Evolutionary conservation across 805 yeast species (phyloP).

Genomic region (Candida tibetensis): DNA sequence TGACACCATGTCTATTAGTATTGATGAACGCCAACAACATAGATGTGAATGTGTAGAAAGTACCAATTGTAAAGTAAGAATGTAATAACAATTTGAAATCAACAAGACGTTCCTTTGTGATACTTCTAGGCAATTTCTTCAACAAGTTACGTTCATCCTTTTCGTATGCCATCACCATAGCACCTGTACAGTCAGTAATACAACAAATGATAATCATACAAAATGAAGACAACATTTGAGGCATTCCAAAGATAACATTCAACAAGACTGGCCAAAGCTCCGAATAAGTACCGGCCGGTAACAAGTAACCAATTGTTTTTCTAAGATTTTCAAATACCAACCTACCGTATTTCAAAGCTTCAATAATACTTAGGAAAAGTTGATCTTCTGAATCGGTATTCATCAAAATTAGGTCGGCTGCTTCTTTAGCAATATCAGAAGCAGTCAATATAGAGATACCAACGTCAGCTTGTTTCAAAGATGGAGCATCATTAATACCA

Average conservation of each 20-base stretch:
- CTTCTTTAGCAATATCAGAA: slow-evolving; percentile 37
- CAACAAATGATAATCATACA: slow-evolving; percentile 51
- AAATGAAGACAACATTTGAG: slow-evolving; percentile 48
- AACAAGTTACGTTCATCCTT: slow-evolving; percentile 42
- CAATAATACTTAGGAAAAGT: slow-evolving; percentile 24
- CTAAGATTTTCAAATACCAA: slow-evolving; percentile 49
- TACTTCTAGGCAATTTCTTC: slow-evolving; percentile 40
- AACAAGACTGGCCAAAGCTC: slow-evolving; percentile 51
- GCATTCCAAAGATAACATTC: slow-evolving; percentile 48
- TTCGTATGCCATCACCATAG: slow-evolving; percentile 45
- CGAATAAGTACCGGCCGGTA: slow-evolving; percentile 53
- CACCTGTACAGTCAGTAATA: slow-evolving; percentile 46
- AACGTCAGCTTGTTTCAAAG: slow-evolving; percentile 33
- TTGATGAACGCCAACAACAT: slow-evolving; percentile 39
- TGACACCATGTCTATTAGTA: slow-evolving; percentile 33
- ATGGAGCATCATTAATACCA: slow-evolving; percentile 36
- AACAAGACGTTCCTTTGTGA: slow-evolving; percentile 40
- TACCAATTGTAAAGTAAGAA: slow-evolving; percentile 43
- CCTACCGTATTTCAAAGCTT: slow-evolving; percentile 41
- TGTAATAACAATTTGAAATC: slow-evolving; percentile 39
- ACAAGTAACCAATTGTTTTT: slow-evolving; percentile 45
- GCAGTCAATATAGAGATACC: slow-evolving; percentile 30
- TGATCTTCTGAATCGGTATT: slow-evolving; percentile 16
- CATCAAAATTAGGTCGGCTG: slow-evolving; percentile 31
- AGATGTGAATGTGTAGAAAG: slow-evolving; percentile 39